Evolutionary conservation across 768 basidiomycete genomes (phyloP), one percentile per base, ranked within the genome.

Genomic region (Boletus coccyginus): DNA sequence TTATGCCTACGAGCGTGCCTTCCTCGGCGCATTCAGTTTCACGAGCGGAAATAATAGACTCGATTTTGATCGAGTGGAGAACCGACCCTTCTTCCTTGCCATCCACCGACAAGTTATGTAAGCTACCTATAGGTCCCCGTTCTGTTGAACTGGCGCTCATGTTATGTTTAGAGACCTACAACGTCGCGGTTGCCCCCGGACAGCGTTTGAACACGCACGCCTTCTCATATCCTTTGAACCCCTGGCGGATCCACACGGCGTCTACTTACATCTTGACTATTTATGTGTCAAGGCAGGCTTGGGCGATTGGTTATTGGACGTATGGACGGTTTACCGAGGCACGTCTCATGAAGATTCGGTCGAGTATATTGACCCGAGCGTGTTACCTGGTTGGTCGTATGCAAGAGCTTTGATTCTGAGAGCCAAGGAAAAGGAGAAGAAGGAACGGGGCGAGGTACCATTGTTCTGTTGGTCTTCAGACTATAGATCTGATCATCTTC

Each of bases 191-290:
- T 92, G 92, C 63, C 82, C 87, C 51, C 82, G 93, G 17, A 94
- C 96, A 0, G 85, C 93, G 0, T 96, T 97, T 70, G 94, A 97
- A 67, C 94, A 94, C 63, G 85, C 92, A 0, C 82, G 89, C n/a
- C 79, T 98, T 3, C 75, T 98, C 50, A 86, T 90, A 56, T 83
- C 86, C 10, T 78, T 98, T 1, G 94, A 97, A 66, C 92, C 95
- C 0, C 81, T 82, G 74, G 78, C 77, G n/a, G 94, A 96, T 64
- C 95, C 95, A 0, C 94, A 97, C 64, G 94, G 93, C 2, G 81
- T 87, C 2, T 73, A 88, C 2, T 75, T 94, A 13, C 88, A 92
- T 65, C 78, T 98, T 2, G 94, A 99, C 62, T 90, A 87, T 66
- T 77, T 98, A 21, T 86, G 92, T 0, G 74, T 93, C 57, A 96